Evolutionary conservation across 106 monocot species (phyloP).

Genomic region (Chionographis japonica): DNA sequence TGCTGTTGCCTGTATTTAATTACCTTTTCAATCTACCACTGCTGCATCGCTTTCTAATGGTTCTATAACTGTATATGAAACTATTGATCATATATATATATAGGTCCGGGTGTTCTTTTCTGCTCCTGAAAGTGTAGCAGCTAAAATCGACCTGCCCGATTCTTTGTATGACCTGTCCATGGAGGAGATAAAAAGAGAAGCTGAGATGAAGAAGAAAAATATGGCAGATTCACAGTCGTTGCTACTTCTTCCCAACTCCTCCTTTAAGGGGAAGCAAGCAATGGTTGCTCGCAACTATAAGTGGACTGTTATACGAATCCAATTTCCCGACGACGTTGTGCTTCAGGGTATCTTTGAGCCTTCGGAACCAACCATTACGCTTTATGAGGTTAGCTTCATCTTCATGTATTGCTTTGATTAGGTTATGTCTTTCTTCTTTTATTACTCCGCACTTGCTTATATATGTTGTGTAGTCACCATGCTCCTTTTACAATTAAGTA

Average conservation of each 20-base stretch:
- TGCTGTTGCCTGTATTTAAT: too few relatives aligned
- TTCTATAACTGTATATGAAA: background rate
- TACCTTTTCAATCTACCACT: too few relatives aligned
- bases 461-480: too few relatives aligned
- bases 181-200: conserved; percentile 74
- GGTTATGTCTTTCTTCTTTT: background rate
- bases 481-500: too few relatives aligned
- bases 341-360: conserved; percentile 82
- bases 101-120: conserved; percentile 79
- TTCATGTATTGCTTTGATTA: background rate
- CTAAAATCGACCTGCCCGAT: conserved; percentile 69
- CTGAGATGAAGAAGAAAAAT: conserved; percentile 63
- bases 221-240: conserved; percentile 74
- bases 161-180: conserved; percentile 77
- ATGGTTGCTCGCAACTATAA: conserved; percentile 52
- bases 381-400: conserved; percentile 66
- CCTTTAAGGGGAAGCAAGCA: conserved; percentile 81
- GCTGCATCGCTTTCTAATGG: background rate
- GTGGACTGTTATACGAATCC: conserved; percentile 57
- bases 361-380: conserved; percentile 57
- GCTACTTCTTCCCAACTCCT: conserved; percentile 39
- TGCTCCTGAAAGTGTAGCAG: conserved; percentile 65
- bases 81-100: background rate
- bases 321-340: conserved; percentile 92
- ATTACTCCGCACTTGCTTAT: too few relatives aligned